Evolutionary conservation across 805 yeast genomes (phyloP).

Genomic region (Saturnispora quitensis): DNA sequence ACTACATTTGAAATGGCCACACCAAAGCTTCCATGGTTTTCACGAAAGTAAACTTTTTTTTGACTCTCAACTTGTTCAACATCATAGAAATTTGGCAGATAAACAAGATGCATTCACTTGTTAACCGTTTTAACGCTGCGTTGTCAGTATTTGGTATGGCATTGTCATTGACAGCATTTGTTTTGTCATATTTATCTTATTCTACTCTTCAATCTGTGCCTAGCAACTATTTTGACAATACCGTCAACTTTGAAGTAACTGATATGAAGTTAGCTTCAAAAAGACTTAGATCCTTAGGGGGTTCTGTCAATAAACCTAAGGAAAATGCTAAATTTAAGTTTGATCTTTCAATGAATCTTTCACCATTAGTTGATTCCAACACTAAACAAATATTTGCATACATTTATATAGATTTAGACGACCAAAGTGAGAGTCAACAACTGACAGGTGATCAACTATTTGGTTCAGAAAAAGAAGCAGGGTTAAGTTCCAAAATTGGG

Average conservation of each 20-base stretch:
- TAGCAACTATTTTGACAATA: constrained; percentile 3
- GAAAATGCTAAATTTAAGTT: constrained; percentile 68
- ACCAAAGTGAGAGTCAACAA: not conserved
- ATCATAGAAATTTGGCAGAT: not conserved
- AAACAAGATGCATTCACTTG: constrained; percentile 4
- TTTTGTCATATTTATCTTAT: constrained; percentile 7
- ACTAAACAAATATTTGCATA: constrained; percentile 94
- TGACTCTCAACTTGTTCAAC: not conserved
- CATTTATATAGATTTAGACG: constrained; percentile 63
- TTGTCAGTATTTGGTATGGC: constrained; percentile 3
- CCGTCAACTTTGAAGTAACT: constrained; percentile 2
- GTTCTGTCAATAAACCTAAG: constrained; percentile 54
- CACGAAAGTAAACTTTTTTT: not conserved
- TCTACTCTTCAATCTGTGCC: constrained; percentile 2
- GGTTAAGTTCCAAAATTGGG: not conserved
- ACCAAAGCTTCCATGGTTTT: not conserved
- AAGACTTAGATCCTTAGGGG: constrained; percentile 39
- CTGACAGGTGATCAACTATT: not conserved
- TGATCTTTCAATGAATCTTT: constrained; percentile 65
- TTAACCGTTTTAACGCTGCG: not conserved
- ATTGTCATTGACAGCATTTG: not conserved
- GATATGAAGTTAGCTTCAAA: constrained; percentile 9
- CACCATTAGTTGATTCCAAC: constrained; percentile 88
- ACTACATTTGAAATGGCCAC: too few relatives aligned
- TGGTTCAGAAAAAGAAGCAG: not conserved